Base-by-base conservation (phyloP, 352 stramenopile genomes). In the Pythium rhizo-oryzae region DNA sequence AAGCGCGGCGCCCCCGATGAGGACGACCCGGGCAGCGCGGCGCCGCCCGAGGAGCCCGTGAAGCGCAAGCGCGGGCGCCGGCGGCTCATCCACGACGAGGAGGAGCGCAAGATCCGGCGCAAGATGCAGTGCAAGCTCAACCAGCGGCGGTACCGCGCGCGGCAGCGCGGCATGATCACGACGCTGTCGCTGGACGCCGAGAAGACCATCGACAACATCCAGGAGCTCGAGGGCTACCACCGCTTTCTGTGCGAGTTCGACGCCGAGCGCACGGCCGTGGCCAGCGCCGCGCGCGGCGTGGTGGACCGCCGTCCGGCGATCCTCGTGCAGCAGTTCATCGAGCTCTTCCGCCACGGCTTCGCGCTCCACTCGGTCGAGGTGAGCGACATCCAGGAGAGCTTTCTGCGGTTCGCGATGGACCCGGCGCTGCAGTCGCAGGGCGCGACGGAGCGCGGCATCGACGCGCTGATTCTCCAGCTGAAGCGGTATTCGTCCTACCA, bases 71-170 rank as follows among this genome's bases (percentile, higher is more conserved):
- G 83, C 21, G 83, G 83, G 2, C 77, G 83, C 0, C 74, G 77
- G 12, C 79, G 71, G 19, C 64, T 92, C 19, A 73, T 92, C 33
- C 78, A 92, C 67, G 72, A 92, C 58, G 83, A 90, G 37, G 83
- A 77, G 44, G 76, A 89, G 56, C 81, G 81, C 35, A 87, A 85
- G 53, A 70, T 77, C 5, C 67, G 84, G 23, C 84, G 84, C 35
- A 92, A 92, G 62, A 79, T 77, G 64, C 84, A 92, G 65, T 92
- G 84, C 70, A 89, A 89, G 51, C 75, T 92, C 53, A 92, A 92
- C 65, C 84, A 92, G 53, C 80, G 84, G 11, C 62, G 84, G 37
- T 92, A 92, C 60, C 73, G 84, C n/a, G 84, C 81, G 5, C 72
- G 82, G 54, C 84, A 92, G 66, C 65, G 78, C 41, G 82, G 80